Conservation (phyloP, 441 rosid genomes). For the Isatis lusitanica region DNA sequence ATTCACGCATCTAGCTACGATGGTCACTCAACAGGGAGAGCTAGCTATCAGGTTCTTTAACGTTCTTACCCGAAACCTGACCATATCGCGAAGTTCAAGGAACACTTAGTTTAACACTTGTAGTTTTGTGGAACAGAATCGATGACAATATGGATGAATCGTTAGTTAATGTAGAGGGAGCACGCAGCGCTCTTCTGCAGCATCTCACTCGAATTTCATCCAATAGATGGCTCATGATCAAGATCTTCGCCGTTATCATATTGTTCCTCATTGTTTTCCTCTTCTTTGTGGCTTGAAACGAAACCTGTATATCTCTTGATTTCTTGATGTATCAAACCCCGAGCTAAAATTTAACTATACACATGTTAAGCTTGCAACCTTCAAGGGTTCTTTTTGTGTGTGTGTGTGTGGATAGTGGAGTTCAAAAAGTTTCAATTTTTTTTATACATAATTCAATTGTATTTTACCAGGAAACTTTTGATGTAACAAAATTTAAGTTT, state of each 20-base stretch:
- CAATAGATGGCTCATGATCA: slow-evolving; percentile 88
- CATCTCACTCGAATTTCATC: slow-evolving; percentile 85
- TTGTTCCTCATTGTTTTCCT: slow-evolving; percentile 65
- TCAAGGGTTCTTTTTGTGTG: neutral
- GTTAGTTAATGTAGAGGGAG: slow-evolving; percentile 78
- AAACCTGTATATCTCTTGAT: neutral
- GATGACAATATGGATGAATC: slow-evolving; percentile 94
- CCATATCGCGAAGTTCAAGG: neutral
- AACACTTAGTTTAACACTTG: neutral
- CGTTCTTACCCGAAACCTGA: neutral
- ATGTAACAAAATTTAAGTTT: neutral
- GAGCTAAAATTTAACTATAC: neutral
- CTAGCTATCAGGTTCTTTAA: slow-evolving; percentile 71
- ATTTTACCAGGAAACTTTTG: neutral
- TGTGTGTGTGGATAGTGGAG: neutral
- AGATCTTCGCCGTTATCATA: slow-evolving; percentile 70
- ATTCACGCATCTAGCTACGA: slow-evolving; percentile 91
- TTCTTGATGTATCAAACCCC: neutral
- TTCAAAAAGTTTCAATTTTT: neutral
- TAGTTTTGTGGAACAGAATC: slow-evolving; percentile 54
- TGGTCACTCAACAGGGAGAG: slow-evolving; percentile 95
- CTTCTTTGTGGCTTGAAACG: slow-evolving; percentile 64
- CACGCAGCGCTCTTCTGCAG: slow-evolving; percentile 72
- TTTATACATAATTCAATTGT: neutral
- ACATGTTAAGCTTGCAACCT: slow-evolving; percentile 3